Base-by-base conservation (phyloP, 176 grass and related monocot genomes). In the Neostapfia colusana region DNA sequence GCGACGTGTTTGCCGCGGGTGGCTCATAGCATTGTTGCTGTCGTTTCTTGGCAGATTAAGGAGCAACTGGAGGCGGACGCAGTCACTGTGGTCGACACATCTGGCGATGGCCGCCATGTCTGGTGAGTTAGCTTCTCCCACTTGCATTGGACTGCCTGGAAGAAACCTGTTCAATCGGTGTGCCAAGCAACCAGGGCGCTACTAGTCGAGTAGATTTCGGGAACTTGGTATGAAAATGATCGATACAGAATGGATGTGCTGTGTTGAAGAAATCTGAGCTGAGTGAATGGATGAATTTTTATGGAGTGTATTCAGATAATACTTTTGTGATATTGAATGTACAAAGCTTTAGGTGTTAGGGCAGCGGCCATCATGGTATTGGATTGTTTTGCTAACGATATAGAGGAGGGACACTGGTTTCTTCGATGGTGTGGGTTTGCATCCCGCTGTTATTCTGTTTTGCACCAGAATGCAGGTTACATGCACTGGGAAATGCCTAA, bases 101-200 rank as follows among this genome's bases (percentile, higher is more conserved):
- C 85, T 11, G 91, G 91, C n/a, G 91, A 93, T 31, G 84, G 91
- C 21, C 91, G 91, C 42, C 91, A 93, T 45, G 87, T 93, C 70
- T 79, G 80, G 85, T 88, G 28, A 53, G 74, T 65, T 7, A 21
- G 21, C 17, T 71, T 9, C 4, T 13, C 3, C 10, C 42, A 7
- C 8, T 2, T 25, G 4, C 35, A 56, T 24, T 65, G 2, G 65
- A 28, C 7, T 43, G 61, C 20, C 4, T 18, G 8, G n/a, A 25
- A 57, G 10, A 24, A 57, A 25, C 3, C 28, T 16, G 34, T 44
- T 23, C 21, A 0, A 10, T 46, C 38, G 10, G 26, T 34, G 27
- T 71, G 66, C 12, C 9, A 65, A 40, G 37, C 65, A 67, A 68
- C 0, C 17, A 75, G 25, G 3, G 5, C 5, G 2, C 24, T n/a